Percentiles rank a stretch among this genome's conserved stretches.
phyloP scores from a whole-genome alignment of 1,139 yeast species.

The Pichia sp. region DNA sequence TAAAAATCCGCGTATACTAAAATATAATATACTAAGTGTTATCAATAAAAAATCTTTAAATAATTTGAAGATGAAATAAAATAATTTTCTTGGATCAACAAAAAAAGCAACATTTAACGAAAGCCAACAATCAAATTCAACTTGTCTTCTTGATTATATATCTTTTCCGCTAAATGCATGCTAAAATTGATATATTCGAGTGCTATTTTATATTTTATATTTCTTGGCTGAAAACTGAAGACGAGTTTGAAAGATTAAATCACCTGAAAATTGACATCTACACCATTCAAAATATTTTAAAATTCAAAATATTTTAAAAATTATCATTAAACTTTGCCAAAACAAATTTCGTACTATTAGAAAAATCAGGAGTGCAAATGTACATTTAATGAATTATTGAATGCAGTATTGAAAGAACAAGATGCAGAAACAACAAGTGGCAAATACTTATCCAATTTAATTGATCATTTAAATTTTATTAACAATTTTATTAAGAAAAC shows the following conservation, averaged over 20 bases:
- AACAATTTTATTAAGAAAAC: too few species aligned
- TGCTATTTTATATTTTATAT: slow-evolving; percentile 23
- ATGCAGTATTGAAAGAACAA: slow-evolving; percentile 52
- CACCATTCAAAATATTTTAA: too few species aligned
- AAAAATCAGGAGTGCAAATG: slow-evolving; percentile 14
- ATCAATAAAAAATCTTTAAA: slow-evolving; percentile 15
- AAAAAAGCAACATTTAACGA: slow-evolving; percentile 46
- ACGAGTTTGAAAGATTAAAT: slow-evolving; percentile 35
- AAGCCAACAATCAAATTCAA: slow-evolving; percentile 66
- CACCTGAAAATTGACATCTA: slow-evolving; percentile 33
- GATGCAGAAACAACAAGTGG: slow-evolving; percentile 57
- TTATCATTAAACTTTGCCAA: slow-evolving; percentile 4
- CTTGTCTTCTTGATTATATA: slow-evolving; percentile 52
- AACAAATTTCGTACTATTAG: slow-evolving; percentile 5
- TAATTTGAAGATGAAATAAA: slow-evolving; percentile 22
- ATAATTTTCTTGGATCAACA: slow-evolving; percentile 69
- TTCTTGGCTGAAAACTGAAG: slow-evolving; percentile 29
- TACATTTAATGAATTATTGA: slow-evolving; percentile 30
- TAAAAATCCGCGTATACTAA: slow-evolving; percentile 33
- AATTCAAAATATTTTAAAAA: slow-evolving; percentile 14
- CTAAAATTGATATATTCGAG: slow-evolving; percentile 28
- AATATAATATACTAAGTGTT: slow-evolving; percentile 14
- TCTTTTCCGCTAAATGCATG: slow-evolving; percentile 47
- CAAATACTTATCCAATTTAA: slow-evolving; percentile 69
- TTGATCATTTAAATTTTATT: too few species aligned